Evolutionary conservation across 83 land plant species (phyloP), one percentile per base, ranked within the genome.

Genomic region (Picea mariana): DNA sequence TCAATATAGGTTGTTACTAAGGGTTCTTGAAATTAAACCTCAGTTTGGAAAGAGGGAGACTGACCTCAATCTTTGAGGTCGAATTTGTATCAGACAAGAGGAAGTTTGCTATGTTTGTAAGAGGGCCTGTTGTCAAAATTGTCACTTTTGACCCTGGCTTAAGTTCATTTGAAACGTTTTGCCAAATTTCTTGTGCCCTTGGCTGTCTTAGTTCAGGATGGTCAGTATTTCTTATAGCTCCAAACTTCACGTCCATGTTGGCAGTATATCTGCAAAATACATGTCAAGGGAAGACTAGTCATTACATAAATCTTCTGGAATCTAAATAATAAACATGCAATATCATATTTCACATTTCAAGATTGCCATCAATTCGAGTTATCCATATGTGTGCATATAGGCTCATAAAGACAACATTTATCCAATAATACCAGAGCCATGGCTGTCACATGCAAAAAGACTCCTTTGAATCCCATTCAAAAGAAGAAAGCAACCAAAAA

Each of bases 171-270:
- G 82, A 23, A 62, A 89, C 49, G 5, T 81, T 76, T 9, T 86
- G 80, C 90, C 93, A 89, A 58, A 92, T 83, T 83, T 94, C 95
- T 3, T 85, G 11, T 49, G 91, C 93, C 23, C 79, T 76, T 21
- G 92, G 94, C 62, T 93, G 96, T 65, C 92, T 83, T 21, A 88
- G 86, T 81, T 87, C 91, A 52, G 95, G 94, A 24, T 89, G 90
- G 76, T 87, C 89, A 64, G 94, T 90, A 55, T 89, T 80, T 77
- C 91, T 72, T 60, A 89, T 88, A 78, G 90, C 92, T 69, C 92
- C 94, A 88, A 65, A 89, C 75, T 83, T 82, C 67, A 88, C 85
- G 40, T 90, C 90, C 81, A 89, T 89, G 47, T 92, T 86, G 67
- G 93, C 87, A 64, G 93, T 88, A 69, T 89, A 90, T 84, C 95